These are phyloP conservation scores for Sonneratia caseolaris DNA, from an alignment of 345 rosid species.

Conservation along the genomic window DNA sequence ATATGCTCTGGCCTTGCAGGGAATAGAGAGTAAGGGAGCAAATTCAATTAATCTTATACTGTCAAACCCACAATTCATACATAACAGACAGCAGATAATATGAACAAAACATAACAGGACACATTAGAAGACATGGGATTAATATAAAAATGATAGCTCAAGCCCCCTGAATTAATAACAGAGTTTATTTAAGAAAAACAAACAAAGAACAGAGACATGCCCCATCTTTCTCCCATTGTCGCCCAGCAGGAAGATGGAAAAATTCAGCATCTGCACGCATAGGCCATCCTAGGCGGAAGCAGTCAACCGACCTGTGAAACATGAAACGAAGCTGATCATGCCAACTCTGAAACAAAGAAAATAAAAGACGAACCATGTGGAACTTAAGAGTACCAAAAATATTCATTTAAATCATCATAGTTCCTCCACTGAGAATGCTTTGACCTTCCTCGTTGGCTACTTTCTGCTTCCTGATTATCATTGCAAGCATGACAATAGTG, in stretches of 20 bases:
- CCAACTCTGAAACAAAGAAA: slow-evolving; percentile 4
- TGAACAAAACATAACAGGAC: not conserved
- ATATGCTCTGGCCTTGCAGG: not conserved
- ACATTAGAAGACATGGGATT: not conserved
- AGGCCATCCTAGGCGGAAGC: slow-evolving; percentile 99
- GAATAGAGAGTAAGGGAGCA: not conserved
- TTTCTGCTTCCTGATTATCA: slow-evolving; percentile 68
- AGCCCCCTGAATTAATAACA: not conserved
- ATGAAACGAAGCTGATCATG: not conserved
- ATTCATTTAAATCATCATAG: slow-evolving; percentile 95
- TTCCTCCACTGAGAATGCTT: slow-evolving; percentile 99
- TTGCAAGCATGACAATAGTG: slow-evolving; percentile 7
- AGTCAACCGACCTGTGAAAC: slow-evolving; percentile 72
- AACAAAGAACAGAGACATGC: slow-evolving; percentile 22
- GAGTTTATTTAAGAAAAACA: not conserved
- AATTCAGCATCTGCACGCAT: slow-evolving; percentile 98
- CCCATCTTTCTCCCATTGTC: slow-evolving; percentile 44
- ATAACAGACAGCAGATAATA: not conserved
- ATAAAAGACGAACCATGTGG: not conserved
- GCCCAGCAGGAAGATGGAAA: slow-evolving; percentile 38
- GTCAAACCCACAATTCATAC: not conserved
- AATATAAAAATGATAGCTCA: not conserved
- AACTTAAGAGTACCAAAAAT: slow-evolving; percentile 58
- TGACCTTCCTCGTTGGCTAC: slow-evolving; percentile 73
- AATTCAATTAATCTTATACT: not conserved